Conservation (phyloP, 2,329 filamentous ascomycete genomes). For the Berkeleyomyces rouxiae region DNA sequence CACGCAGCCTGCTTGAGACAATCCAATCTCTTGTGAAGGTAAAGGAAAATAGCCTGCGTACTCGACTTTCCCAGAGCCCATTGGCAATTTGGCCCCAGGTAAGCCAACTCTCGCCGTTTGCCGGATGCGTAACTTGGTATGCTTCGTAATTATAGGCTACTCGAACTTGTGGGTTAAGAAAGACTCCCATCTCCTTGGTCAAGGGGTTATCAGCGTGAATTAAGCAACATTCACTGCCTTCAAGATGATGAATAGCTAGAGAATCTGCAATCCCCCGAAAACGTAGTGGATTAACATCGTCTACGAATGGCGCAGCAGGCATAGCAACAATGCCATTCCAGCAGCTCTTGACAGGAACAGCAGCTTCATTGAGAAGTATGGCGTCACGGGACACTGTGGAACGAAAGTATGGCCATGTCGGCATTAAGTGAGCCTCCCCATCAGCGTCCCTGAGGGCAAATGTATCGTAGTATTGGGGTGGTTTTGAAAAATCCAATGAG, state of each 20-base stretch:
- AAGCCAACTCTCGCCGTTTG: conserved; percentile 26
- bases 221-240: conserved; percentile 67
- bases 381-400: conserved; percentile 34
- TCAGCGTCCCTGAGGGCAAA: conserved; percentile 41
- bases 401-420: conserved; percentile 43
- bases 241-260: conserved; percentile 45
- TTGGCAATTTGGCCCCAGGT: conserved; percentile 30
- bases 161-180: conserved; percentile 50
- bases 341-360: conserved; percentile 30
- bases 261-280: conserved; percentile 49
- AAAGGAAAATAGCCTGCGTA: conserved; percentile 27
- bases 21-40: conserved; percentile 18
- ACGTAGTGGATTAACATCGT: conserved; percentile 25
- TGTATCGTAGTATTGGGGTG: conserved; percentile 42
- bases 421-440: conserved; percentile 34
- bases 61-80: conserved; percentile 43
- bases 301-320: conserved; percentile 39
- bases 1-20: conserved; percentile 23
- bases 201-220: conserved; percentile 56
- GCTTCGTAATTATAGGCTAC: conserved; percentile 44
- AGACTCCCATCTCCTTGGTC: conserved; percentile 37
- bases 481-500: conserved; percentile 40
- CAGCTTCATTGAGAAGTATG: conserved; percentile 30
- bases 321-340: conserved; percentile 34
- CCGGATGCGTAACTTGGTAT: conserved; percentile 32